Evolutionary conservation across 768 basidiomycete species (phyloP).

Genomic region (Terana coerulea): DNA sequence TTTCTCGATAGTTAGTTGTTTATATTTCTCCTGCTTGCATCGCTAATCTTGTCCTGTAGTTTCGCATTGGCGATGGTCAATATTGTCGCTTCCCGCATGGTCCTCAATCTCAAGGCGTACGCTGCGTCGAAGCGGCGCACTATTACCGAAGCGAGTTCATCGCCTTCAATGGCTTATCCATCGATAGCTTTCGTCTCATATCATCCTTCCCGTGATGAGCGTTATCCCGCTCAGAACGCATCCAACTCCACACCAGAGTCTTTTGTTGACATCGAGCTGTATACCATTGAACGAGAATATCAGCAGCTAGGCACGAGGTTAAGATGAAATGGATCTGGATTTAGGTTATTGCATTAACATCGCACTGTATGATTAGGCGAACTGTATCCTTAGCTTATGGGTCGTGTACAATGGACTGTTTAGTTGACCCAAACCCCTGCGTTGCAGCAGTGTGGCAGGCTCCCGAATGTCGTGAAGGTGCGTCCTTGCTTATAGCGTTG

Average conservation of each 20-base stretch:
- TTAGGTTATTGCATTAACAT: too few relatives aligned
- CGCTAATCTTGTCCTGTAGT: conserved; percentile 6
- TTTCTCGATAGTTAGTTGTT: conserved; percentile 24
- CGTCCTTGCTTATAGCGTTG: too few relatives aligned
- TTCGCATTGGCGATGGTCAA: conserved; percentile 28
- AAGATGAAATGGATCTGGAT: not conserved
- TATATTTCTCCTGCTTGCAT: not conserved
- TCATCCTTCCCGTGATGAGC: too few relatives aligned
- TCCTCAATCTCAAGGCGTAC: conserved; percentile 25
- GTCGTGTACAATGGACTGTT: conserved; percentile 1
- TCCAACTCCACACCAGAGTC: not conserved
- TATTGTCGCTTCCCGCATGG: conserved; percentile 23
- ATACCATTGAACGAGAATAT: conserved; percentile 23
- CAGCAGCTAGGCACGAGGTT: conserved; percentile 23
- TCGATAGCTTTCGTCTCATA: not conserved
- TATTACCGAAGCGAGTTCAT: conserved; percentile 5
- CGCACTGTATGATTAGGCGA: too few relatives aligned
- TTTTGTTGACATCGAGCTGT: conserved; percentile 23
- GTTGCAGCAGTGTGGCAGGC: too few relatives aligned
- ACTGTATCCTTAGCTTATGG: conserved; percentile 17
- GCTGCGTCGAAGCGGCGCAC: conserved; percentile 14
- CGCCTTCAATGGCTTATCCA: not conserved
- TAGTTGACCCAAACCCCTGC: not conserved
- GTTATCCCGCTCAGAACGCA: not conserved
- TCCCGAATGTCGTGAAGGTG: too few relatives aligned